Base-by-base conservation (phyloP, 345 rosid genomes). In the Hypericum androsaemum region DNA sequence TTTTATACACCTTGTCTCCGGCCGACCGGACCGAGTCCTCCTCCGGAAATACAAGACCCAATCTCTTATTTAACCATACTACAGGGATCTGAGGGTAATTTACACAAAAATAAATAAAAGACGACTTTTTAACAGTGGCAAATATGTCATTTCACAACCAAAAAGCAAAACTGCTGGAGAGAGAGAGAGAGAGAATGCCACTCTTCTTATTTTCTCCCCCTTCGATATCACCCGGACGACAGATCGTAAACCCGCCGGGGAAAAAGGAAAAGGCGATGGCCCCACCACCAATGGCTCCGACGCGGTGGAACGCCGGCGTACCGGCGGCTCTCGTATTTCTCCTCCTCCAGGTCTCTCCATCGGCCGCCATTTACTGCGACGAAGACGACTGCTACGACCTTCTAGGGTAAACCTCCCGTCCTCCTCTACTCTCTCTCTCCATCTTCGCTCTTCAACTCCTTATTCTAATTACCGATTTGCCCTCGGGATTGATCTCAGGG, bases 321-420 rank as follows among this genome's bases (percentile, higher is more conserved):
- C 64, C n/a, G n/a, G n/a, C 56, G 2, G 47, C 53, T 39, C 41
- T 90, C 40, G 6, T 75, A 11, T 36, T 90, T 4, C 68, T 63
- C 32, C n/a, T n/a, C n/a, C 44, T 84, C 45, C 57, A 66, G 53
- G n/a, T 76, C 62, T 62, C 66, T 40, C 79, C 88, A n/a, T 78
- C 96, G 5, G 10, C 60, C 11, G 83, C 98, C 53, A 84, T 92
- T 61, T 92, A 88, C 77, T 92, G 98, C 61, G 98, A 89, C 58
- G 94, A 84, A 50, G 96, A 88, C 69, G 95, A 92, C 72, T 92
- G 98, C 67, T 88, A 92, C 61, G 98, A 89, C 74, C 84, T 88
- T 14, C 79, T 92, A 38, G 86, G 83, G 96, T 87, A 76, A 48
- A 71, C 54, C 63, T 39, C 64, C 50, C 1, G 32, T 22, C 32